phyloP scores from a whole-genome alignment of 1,284 basidiomycete species.

The Tausonia pullulans region DNA sequence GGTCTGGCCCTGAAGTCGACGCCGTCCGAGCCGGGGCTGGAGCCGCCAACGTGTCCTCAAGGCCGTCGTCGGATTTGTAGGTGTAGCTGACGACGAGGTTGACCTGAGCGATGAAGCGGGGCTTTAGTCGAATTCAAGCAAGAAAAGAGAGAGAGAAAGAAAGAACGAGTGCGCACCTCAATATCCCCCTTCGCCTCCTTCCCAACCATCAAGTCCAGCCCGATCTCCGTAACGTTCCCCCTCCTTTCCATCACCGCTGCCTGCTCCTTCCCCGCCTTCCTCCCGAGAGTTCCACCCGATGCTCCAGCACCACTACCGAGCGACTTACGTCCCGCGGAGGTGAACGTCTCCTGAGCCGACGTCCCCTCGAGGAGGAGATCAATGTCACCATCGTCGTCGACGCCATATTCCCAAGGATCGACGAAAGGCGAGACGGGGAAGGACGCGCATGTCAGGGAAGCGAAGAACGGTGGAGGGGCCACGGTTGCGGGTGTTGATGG shows the following conservation, averaged over 20 bases:
- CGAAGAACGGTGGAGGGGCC: constrained; percentile 5
- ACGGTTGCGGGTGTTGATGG: neutral
- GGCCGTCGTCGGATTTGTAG: constrained; percentile 6
- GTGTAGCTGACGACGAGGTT: constrained; percentile 14
- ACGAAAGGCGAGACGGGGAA: constrained; percentile 14
- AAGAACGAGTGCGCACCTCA: neutral
- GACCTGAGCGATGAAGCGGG: constrained; percentile 1
- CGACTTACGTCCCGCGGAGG: neutral
- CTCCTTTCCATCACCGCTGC: constrained; percentile 21
- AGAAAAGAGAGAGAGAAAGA: neutral
- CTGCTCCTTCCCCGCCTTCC: constrained; percentile 20
- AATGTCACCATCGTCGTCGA: constrained; percentile 11
- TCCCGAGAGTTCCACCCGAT: no score
- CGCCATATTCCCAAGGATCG: constrained; percentile 15
- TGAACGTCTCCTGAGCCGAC: neutral
- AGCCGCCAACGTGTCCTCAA: neutral
- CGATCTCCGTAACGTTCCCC: constrained; percentile 39
- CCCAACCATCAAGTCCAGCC: constrained; percentile 42
- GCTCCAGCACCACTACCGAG: neutral
- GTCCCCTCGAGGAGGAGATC: constrained; percentile 3
- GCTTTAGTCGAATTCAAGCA: neutral
- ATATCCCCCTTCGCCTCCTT: constrained; percentile 26
- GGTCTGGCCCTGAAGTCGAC: neutral
- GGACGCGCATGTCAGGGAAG: neutral
- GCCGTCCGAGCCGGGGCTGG: neutral